Evolutionary conservation across 164 flowering plant genomes (phyloP).

Genomic region (Annona squamosa): DNA sequence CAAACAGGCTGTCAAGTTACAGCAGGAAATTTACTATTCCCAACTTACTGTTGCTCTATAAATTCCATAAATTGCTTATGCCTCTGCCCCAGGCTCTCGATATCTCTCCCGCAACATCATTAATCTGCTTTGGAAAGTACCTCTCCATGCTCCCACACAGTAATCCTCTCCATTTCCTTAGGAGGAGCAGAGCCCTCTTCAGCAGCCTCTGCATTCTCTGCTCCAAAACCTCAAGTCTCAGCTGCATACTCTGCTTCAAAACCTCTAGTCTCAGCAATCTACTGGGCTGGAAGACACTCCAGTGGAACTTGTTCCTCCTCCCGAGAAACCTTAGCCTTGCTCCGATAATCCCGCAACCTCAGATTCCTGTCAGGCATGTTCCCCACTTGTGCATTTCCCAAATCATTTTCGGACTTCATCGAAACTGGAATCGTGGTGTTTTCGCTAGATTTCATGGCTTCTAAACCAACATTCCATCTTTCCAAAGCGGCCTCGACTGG

Average conservation of each 20-base stretch:
- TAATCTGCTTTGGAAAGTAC: neutral
- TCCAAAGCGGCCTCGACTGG: neutral
- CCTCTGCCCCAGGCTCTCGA: neutral
- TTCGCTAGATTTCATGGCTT: neutral
- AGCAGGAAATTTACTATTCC: neutral
- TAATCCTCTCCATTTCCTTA: neutral
- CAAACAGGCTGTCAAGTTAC: too few species aligned
- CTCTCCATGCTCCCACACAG: neutral
- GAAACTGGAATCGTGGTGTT: neutral
- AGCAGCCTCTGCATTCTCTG: neutral
- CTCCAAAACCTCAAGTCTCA: neutral
- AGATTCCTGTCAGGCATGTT: neutral
- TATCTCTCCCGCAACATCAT: neutral
- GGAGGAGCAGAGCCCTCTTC: neutral
- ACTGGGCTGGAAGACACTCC: neutral
- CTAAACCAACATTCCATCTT: neutral
- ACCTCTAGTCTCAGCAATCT: neutral
- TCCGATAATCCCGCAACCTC: neutral
- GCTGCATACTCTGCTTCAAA: too few species aligned
- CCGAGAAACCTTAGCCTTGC: neutral
- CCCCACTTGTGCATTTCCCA: neutral
- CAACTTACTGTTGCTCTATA: neutral
- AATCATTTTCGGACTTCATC: neutral
- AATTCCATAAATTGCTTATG: neutral
- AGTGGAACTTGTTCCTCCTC: slow-evolving; percentile 2